Conservation (phyloP, 768 basidiomycete genomes). For the Termitomyces sp. region DNA sequence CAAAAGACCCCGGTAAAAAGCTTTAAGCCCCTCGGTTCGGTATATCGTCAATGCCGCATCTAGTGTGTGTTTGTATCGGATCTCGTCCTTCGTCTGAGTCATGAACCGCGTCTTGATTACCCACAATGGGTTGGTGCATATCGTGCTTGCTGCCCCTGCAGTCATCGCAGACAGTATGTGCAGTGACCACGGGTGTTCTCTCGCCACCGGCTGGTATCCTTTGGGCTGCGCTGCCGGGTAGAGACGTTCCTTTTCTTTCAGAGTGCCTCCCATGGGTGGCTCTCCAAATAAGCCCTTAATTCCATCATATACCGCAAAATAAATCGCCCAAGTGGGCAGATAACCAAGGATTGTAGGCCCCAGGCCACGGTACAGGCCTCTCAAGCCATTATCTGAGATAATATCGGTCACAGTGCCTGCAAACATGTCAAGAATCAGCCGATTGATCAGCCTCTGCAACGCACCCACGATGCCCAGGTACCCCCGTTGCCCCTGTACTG, state of each 20-base stretch:
- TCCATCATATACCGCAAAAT: slow-evolving; percentile 95
- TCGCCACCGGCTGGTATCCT: slow-evolving; percentile 74
- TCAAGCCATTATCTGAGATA: slow-evolving; percentile 64
- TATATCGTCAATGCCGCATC: slow-evolving; percentile 91
- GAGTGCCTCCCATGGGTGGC: slow-evolving; percentile 38
- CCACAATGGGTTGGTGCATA: slow-evolving; percentile 95
- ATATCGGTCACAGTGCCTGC: slow-evolving; percentile 36
- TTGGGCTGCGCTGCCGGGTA: slow-evolving; percentile 83
- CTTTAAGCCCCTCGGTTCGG: slow-evolving; percentile 75
- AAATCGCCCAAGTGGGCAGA: slow-evolving; percentile 98
- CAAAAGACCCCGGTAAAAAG: slow-evolving; percentile 91
- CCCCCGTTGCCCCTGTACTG: slow-evolving; percentile 56
- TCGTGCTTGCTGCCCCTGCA: slow-evolving; percentile 89
- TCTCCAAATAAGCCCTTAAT: slow-evolving; percentile 83
- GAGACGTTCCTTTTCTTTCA: slow-evolving; percentile 36
- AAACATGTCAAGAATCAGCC: slow-evolving; percentile 7
- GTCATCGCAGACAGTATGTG: slow-evolving; percentile 96
- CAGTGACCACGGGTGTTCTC: slow-evolving; percentile 79
- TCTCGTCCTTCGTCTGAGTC: slow-evolving; percentile 81
- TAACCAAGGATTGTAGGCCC: slow-evolving; percentile 96
- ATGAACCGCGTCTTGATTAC: slow-evolving; percentile 99
- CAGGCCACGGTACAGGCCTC: slow-evolving; percentile 93
- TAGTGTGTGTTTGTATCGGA: slow-evolving; percentile 80
- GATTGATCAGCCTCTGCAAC: slow-evolving; percentile 19
- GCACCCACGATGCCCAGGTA: slow-evolving; percentile 76